These are phyloP conservation scores for Bodo saltans DNA, from an alignment of 78 protist species.

Conservation along the genomic window DNA sequence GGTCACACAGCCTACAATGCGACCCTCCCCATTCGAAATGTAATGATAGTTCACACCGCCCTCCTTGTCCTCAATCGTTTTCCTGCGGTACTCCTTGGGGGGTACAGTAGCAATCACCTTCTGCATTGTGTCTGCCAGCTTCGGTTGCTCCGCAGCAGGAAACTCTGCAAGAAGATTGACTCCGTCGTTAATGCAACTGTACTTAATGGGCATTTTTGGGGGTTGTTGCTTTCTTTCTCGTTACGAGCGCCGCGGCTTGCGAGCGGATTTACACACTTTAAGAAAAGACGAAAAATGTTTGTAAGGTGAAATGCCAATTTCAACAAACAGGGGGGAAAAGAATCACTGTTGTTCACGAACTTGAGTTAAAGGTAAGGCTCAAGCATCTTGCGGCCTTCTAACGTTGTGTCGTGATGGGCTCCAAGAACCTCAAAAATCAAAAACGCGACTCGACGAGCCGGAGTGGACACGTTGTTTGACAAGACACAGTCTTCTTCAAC, in stretches of 20 bases:
- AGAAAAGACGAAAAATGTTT: too few species aligned
- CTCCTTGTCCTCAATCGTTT: background rate
- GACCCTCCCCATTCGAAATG: background rate
- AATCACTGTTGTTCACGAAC: too few species aligned
- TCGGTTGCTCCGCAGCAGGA: background rate
- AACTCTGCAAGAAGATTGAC: background rate
- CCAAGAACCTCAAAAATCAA: background rate
- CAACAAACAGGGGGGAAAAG: too few species aligned
- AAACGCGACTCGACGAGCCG: background rate
- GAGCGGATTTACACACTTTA: too few species aligned
- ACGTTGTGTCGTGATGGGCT: background rate
- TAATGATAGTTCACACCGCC: background rate
- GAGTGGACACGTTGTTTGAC: background rate
- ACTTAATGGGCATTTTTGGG: background rate
- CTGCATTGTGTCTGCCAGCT: background rate
- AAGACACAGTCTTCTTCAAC: background rate
- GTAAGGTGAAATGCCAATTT: too few species aligned
- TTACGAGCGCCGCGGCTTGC: too few species aligned
- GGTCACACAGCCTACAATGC: slow-evolving; percentile 63
- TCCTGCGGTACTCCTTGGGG: background rate
- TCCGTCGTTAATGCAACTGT: background rate
- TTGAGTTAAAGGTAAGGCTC: too few species aligned
- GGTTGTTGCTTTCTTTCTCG: too few species aligned
- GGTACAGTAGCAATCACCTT: background rate
- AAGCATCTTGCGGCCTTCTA: background rate